Conservation (phyloP, 148 eudicot species). For the Persicaria tinctoria region DNA sequence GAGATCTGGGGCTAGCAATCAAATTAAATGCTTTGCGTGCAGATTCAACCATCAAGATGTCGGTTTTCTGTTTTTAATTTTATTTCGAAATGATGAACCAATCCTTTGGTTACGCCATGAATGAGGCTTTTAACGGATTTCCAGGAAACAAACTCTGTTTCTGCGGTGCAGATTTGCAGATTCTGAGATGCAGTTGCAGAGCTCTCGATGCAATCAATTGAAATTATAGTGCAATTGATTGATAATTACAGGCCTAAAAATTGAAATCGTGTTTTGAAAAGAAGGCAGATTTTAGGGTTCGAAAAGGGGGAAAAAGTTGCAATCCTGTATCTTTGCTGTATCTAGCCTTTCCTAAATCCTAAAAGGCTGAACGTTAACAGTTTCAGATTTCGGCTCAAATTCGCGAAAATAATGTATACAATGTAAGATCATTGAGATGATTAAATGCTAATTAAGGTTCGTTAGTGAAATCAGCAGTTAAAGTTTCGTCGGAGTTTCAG, state of each 20-base stretch:
- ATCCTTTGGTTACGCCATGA: background rate
- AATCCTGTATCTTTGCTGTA: background rate
- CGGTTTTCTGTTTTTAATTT: background rate
- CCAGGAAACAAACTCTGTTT: conserved; percentile 8
- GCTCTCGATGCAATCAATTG: background rate
- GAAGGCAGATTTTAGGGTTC: background rate
- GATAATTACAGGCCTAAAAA: background rate
- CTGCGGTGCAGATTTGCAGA: conserved; percentile 6
- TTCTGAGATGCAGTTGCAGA: background rate
- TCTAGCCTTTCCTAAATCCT: background rate
- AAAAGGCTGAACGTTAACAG: background rate
- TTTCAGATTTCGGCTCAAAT: background rate
- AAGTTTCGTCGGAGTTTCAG: background rate
- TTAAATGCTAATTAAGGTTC: no score
- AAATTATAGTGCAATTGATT: background rate
- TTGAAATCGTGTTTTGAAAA: background rate
- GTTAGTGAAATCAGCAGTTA: background rate
- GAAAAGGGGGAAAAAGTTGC: background rate
- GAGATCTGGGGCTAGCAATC: background rate
- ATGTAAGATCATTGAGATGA: no score
- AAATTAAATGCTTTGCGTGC: conserved; percentile 12
- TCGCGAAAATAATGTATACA: no score
- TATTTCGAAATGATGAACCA: background rate
- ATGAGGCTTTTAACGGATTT: conserved; percentile 3
- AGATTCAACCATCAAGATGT: conserved; percentile 11